phyloP scores from a whole-genome alignment of 768 basidiomycete species.

The Pleurotus eryngii region DNA sequence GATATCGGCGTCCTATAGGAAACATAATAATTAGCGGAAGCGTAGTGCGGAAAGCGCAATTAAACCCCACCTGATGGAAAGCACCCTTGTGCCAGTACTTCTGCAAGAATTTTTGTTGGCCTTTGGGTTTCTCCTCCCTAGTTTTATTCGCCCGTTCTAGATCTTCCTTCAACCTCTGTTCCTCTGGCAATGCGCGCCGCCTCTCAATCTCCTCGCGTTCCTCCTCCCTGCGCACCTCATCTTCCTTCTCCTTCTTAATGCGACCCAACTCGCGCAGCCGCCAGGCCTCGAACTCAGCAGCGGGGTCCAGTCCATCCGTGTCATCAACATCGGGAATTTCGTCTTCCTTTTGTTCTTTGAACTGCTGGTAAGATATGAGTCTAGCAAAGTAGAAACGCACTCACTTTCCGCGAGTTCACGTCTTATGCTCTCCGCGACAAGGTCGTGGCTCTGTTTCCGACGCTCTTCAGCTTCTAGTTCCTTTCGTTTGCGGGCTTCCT shows the following conservation, averaged over 20 bases:
- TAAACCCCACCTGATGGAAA: constrained; percentile 78
- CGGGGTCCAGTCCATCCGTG: constrained; percentile 88
- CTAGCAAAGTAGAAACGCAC: constrained; percentile 22
- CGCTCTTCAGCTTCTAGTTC: constrained; percentile 80
- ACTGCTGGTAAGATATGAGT: not conserved
- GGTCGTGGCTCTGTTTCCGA: constrained; percentile 82
- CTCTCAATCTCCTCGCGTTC: constrained; percentile 92
- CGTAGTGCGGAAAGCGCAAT: not conserved
- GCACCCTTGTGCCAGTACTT: constrained; percentile 99
- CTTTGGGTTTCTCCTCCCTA: constrained; percentile 87
- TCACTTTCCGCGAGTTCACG: constrained; percentile 89
- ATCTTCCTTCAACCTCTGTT: constrained; percentile 89
- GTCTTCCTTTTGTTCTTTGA: constrained; percentile 83
- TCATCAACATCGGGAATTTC: constrained; percentile 88
- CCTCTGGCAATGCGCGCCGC: constrained; percentile 89
- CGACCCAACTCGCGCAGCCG: constrained; percentile 89
- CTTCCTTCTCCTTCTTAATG: constrained; percentile 93
- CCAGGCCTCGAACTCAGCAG: constrained; percentile 94
- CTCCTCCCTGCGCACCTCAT: constrained; percentile 71
- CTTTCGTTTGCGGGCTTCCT: constrained; percentile 67
- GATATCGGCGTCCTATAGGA: constrained; percentile 79
- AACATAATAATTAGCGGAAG: constrained; percentile 3
- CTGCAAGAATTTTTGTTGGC: constrained; percentile 89
- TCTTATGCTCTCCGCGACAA: constrained; percentile 92
- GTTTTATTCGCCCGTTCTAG: constrained; percentile 78